These are phyloP conservation scores for Aspergillus sp. DNA, from an alignment of 2,329 filamentous ascomycete genomes.

Conservation along the genomic window DNA sequence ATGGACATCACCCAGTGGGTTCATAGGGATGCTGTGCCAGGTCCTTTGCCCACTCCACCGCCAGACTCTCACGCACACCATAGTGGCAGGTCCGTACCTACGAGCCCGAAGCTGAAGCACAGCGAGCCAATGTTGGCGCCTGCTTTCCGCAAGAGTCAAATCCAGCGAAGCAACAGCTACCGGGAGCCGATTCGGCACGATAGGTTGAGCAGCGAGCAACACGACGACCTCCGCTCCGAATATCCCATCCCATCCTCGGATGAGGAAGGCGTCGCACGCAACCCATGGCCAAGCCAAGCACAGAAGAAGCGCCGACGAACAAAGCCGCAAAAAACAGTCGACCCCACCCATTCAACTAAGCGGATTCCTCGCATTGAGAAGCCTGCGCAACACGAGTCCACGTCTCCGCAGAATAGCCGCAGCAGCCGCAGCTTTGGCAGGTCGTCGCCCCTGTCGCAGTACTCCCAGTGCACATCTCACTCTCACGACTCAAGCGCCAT, in stretches of 20 bases:
- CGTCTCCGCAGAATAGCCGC: conserved; percentile 14
- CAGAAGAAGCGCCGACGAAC: conserved; percentile 7
- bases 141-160: not conserved
- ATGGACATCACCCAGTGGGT: conserved; percentile 1
- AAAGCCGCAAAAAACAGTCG: not conserved
- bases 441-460: conserved; percentile 16
- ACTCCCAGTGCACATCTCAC: conserved; percentile 16
- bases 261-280: conserved; percentile 27
- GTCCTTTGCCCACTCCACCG: conserved; percentile 21
- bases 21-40: conserved; percentile 15
- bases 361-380: conserved; percentile 2
- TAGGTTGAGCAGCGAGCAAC: conserved; percentile 10
- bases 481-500: conserved; percentile 14
- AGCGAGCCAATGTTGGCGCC: not conserved
- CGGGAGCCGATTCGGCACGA: conserved; percentile 16
- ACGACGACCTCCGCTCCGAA: conserved; percentile 15
- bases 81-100: not conserved
- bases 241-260: conserved; percentile 36
- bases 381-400: conserved; percentile 3
- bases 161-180: conserved; percentile 19
- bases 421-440: conserved; percentile 15
- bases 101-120: conserved; percentile 7
- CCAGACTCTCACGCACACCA: no score
- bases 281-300: conserved; percentile 3
- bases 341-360: conserved; percentile 2